phyloP scores from a whole-genome alignment of 2,329 filamentous ascomycete genomes.

The Penicillium palitans region DNA sequence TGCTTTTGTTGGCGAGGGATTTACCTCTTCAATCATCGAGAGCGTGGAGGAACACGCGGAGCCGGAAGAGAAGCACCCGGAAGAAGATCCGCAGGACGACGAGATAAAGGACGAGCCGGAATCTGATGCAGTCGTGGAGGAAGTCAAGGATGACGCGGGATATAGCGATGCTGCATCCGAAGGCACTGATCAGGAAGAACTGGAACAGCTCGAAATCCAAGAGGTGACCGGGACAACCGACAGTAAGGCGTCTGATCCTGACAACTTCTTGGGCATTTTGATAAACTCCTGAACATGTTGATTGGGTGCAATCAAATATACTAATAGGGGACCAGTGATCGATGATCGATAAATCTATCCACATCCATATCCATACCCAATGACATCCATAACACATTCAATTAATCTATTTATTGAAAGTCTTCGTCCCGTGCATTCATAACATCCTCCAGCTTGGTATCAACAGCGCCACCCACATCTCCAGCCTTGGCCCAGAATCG shows the following conservation, averaged over 20 bases:
- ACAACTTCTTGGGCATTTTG: not conserved
- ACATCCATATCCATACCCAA: not conserved
- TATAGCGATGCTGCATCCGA: not conserved
- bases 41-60: not conserved
- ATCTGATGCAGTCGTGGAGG: not conserved
- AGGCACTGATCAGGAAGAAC: not conserved
- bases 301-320: not conserved
- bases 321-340: not conserved
- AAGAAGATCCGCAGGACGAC: not conserved
- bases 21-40: not conserved
- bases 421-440: conserved; percentile 41
- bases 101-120: conserved; percentile 1
- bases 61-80: not conserved
- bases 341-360: not conserved
- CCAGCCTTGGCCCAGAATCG: conserved; percentile 53
- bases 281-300: not conserved
- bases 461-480: conserved; percentile 46
- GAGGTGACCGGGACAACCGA: not conserved
- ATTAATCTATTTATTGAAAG: conserved; percentile 24
- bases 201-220: not conserved
- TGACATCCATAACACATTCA: not conserved
- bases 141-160: not conserved
- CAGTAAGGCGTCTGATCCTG: not conserved
- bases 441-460: conserved; percentile 50
- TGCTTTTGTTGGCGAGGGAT: conserved; percentile 22